Evolutionary conservation across 2,329 filamentous ascomycete species (phyloP), one percentile per base, ranked within the genome.

Genomic region (Aciculosporium take): DNA sequence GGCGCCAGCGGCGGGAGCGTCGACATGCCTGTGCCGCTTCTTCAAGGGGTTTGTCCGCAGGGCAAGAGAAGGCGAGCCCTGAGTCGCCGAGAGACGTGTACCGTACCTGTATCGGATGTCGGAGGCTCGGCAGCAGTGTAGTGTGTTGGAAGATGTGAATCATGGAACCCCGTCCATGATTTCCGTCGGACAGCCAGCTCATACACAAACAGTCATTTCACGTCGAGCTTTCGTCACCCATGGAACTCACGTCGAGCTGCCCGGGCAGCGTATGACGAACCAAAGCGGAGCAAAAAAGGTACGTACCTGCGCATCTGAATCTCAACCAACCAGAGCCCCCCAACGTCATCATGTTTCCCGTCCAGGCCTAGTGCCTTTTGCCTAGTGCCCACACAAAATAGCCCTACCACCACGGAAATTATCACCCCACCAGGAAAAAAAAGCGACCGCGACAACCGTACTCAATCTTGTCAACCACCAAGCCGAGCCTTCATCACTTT

Each of bases 401-500:
- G 42, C 45, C 45, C 47, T 48, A 48, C 27, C 15, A 27, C 44
- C n/a, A n/a, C n/a, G n/a, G n/a, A n/a, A n/a, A n/a, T n/a, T n/a
- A n/a, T n/a, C n/a, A n/a, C 46, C 45, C 46, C 50, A 47, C 48
- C 42, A 52, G 50, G 41, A 40, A 42, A 35, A 48, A 46, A 43
- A 44, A 36, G 8, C 23, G 24, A 35, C 17, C 32, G 7, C n/a
- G 24, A 29, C 3, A 33, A 20, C 32, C 8, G 2, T 15, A 7
- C 1, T 5, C 17, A 15, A 28, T n/a, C 25, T 40, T 40, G 24
- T 8, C 13, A 21, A 37, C n/a, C 38, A 17, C n/a, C 37, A 33
- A 28, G 35, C 13, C 21, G 29, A 30, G 42, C 71, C 74, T 72
- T 82, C 79, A 82, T 84, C 81, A 85, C 81, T 72, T 84, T 83